phyloP scores from a whole-genome alignment of 768 basidiomycete genomes.

The Mycena galericulata region DNA sequence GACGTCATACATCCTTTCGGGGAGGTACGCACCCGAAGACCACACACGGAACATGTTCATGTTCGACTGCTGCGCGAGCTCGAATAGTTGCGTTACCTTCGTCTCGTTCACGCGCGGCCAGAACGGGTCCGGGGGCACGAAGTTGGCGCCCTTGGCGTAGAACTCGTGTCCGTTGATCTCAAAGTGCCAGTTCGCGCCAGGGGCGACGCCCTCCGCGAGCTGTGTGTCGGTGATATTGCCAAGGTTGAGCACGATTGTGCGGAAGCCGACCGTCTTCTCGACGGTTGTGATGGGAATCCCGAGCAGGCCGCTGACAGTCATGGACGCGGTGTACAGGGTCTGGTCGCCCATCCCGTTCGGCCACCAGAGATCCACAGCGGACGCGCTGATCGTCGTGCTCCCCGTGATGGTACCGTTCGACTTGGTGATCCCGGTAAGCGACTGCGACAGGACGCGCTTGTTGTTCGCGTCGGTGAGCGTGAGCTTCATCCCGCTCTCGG shows the following conservation, averaged over 20 bases:
- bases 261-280: slow-evolving; percentile 14
- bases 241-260: slow-evolving; percentile 27
- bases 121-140: slow-evolving; percentile 20
- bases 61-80: slow-evolving; percentile 13
- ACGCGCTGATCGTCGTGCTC: slow-evolving; percentile 17
- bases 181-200: slow-evolving; percentile 27
- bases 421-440: slow-evolving; percentile 1
- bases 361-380: slow-evolving; percentile 24
- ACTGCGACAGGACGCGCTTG: slow-evolving; percentile 10
- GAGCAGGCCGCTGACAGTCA: neutral
- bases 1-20: slow-evolving; percentile 26
- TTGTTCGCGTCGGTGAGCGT: slow-evolving; percentile 13
- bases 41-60: slow-evolving; percentile 32
- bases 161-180: slow-evolving; percentile 26
- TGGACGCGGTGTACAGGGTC: slow-evolving; percentile 25
- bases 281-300: slow-evolving; percentile 17
- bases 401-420: slow-evolving; percentile 16
- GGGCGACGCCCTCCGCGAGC: slow-evolving; percentile 11
- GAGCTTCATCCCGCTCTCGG: slow-evolving; percentile 11
- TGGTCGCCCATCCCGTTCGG: slow-evolving; percentile 28
- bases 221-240: slow-evolving; percentile 2
- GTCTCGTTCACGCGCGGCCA: slow-evolving; percentile 27
- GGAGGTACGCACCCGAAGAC: slow-evolving; percentile 22
- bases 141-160: slow-evolving; percentile 31
- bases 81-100: slow-evolving; percentile 21